These are phyloP conservation scores for Myriosclerotinia scirpicola DNA, from an alignment of 2,329 filamentous ascomycete genomes.

Conservation along the genomic window DNA sequence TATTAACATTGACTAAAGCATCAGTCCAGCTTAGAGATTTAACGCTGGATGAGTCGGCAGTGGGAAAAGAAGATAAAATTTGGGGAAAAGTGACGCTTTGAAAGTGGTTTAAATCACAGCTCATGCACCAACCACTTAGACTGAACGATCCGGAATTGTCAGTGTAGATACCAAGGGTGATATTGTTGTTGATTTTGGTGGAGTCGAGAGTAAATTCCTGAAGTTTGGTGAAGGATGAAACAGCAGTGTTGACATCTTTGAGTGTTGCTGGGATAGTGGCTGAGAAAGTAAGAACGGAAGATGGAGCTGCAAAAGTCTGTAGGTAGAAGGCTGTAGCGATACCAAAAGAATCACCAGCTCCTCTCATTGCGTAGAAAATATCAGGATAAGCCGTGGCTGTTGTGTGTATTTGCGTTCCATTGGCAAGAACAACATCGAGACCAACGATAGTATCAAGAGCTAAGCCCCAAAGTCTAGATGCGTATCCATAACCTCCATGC, in stretches of 20 bases:
- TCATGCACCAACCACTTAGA: slow-evolving; percentile 45
- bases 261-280: slow-evolving; percentile 24
- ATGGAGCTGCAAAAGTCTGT: slow-evolving; percentile 42
- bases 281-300: slow-evolving; percentile 32
- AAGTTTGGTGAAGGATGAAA: slow-evolving; percentile 21
- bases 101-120: slow-evolving; percentile 41
- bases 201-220: slow-evolving; percentile 16
- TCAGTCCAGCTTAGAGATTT: slow-evolving; percentile 30
- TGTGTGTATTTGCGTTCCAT: slow-evolving; percentile 37
- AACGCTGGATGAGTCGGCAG: slow-evolving; percentile 31
- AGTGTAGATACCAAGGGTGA: slow-evolving; percentile 45
- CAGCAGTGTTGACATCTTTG: slow-evolving; percentile 25
- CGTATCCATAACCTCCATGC: slow-evolving; percentile 49
- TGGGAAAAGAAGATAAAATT: slow-evolving; percentile 42
- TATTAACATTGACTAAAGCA: slow-evolving; percentile 28
- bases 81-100: slow-evolving; percentile 42
- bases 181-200: slow-evolving; percentile 41
- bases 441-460: slow-evolving; percentile 51
- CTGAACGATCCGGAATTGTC: slow-evolving; percentile 42
- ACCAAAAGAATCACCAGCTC: slow-evolving; percentile 42
- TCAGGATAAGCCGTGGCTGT: slow-evolving; percentile 34
- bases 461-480: slow-evolving; percentile 51
- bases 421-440: slow-evolving; percentile 49
- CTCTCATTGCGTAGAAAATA: slow-evolving; percentile 41
- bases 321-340: slow-evolving; percentile 40